Conservation (phyloP, 2,329 filamentous ascomycete species). For the Xylaria sp. region DNA sequence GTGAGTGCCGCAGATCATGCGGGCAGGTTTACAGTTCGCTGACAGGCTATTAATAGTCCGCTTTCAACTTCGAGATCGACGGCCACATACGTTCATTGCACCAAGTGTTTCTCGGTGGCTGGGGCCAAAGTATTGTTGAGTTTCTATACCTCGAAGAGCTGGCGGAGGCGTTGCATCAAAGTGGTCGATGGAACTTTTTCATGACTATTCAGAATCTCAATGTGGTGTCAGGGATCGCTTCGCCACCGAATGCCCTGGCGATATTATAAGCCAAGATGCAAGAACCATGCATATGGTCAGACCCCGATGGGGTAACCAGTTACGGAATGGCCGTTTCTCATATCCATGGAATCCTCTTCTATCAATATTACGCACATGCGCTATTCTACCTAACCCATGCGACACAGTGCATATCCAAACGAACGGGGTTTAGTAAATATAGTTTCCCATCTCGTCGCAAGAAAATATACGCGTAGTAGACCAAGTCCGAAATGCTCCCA, state of each 20-base stretch:
- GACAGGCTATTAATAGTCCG: constrained; percentile 2
- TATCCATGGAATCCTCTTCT: constrained; percentile 7
- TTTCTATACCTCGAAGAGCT: constrained; percentile 23
- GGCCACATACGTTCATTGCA: constrained; percentile 15
- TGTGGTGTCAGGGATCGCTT: constrained; percentile 26
- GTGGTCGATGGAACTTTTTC: constrained; percentile 25
- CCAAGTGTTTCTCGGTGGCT: constrained; percentile 29
- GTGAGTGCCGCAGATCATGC: constrained; percentile 2
- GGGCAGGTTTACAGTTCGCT: not conserved
- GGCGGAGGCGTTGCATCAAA: constrained; percentile 10
- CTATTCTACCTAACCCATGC: not conserved
- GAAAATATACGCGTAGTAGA: not conserved
- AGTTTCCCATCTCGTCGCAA: not conserved
- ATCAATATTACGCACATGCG: constrained; percentile 5
- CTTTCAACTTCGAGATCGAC: constrained; percentile 6
- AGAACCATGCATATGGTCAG: constrained; percentile 6
- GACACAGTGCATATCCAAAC: not conserved
- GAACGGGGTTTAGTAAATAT: constrained; percentile 1
- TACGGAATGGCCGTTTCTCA: constrained; percentile 2
- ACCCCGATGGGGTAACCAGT: not conserved
- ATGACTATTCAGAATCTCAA: constrained; percentile 34
- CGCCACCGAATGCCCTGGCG: constrained; percentile 27
- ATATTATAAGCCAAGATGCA: constrained; percentile 18
- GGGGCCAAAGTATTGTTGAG: constrained; percentile 31
- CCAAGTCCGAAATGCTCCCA: not conserved